Conservation (phyloP, 2,329 filamentous ascomycete genomes). For the Clarireedia homoeocarpa region DNA sequence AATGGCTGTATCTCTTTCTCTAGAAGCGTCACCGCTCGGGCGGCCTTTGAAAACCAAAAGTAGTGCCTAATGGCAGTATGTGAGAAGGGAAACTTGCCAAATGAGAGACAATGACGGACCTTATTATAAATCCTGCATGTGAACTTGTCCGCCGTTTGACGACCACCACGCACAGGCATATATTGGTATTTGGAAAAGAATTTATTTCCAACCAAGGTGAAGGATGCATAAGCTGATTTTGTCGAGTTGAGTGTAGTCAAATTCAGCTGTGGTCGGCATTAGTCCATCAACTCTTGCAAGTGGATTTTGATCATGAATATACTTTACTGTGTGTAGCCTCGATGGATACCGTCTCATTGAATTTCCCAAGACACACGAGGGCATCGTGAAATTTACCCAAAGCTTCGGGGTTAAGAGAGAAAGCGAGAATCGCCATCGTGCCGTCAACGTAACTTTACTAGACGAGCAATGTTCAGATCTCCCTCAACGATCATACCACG, state of each 20-base stretch:
- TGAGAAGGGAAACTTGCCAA: not conserved
- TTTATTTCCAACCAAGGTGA: conserved; percentile 55
- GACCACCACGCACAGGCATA: conserved; percentile 34
- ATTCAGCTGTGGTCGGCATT: conserved; percentile 45
- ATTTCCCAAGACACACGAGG: conserved; percentile 67
- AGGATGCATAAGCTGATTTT: conserved; percentile 70
- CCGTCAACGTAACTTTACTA: not conserved
- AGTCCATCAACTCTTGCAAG: not conserved
- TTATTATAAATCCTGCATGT: conserved; percentile 70
- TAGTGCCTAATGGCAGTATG: conserved; percentile 42
- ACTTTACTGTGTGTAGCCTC: conserved; percentile 37
- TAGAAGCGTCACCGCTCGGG: conserved; percentile 45
- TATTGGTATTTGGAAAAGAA: conserved; percentile 72
- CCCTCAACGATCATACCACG: not conserved
- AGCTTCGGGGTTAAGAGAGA: conserved; percentile 67
- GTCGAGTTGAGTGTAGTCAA: conserved; percentile 73
- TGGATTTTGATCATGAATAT: not conserved
- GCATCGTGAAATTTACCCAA: conserved; percentile 64
- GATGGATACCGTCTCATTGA: conserved; percentile 70
- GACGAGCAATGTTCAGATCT: not conserved
- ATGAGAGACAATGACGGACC: conserved; percentile 31
- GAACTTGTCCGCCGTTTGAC: conserved; percentile 42
- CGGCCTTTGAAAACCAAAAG: conserved; percentile 69
- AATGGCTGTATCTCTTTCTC: conserved; percentile 61
- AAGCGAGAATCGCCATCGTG: conserved; percentile 56